A percentile compares a stretch with the other conserved stretches of the same genome.
Evolutionary conservation across 2,329 filamentous ascomycete species (phyloP).

Genomic region (Aspergillus brunneoviolaceus): DNA sequence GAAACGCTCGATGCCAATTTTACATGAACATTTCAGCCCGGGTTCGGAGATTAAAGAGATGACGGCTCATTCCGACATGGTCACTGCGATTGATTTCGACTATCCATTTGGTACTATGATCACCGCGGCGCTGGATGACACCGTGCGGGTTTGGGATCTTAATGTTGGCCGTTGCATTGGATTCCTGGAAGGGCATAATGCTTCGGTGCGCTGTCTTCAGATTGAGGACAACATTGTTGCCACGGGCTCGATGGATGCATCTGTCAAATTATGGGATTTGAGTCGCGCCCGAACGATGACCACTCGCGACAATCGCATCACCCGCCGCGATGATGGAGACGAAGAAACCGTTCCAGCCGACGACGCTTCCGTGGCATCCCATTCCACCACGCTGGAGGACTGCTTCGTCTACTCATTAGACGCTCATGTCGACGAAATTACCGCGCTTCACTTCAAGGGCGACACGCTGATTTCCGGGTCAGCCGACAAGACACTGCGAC

Average conservation of each 20-base stretch:
- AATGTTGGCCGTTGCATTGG: conserved; percentile 92
- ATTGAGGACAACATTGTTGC: conserved; percentile 95
- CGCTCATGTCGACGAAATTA: conserved; percentile 91
- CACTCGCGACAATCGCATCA: conserved; percentile 57
- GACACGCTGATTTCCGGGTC: conserved; percentile 93
- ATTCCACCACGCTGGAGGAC: conserved; percentile 76
- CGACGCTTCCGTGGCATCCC: conserved; percentile 57
- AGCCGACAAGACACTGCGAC: conserved; percentile 92
- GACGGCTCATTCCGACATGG: conserved; percentile 80
- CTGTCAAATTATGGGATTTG: conserved; percentile 91
- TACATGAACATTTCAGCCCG: conserved; percentile 92
- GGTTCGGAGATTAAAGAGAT: conserved; percentile 86
- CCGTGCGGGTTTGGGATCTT: conserved; percentile 92
- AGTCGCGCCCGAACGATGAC: conserved; percentile 84
- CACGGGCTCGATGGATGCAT: conserved; percentile 91
- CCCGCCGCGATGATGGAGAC: conserved; percentile 49
- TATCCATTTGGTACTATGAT: conserved; percentile 96
- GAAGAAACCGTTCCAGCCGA: conserved; percentile 34
- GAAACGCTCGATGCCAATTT: conserved; percentile 78
- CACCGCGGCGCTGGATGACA: conserved; percentile 87
- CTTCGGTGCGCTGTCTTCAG: conserved; percentile 87
- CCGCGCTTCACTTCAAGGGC: conserved; percentile 84
- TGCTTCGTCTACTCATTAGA: conserved; percentile 85
- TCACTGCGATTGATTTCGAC: conserved; percentile 93
- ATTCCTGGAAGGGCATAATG: conserved; percentile 86